Percentiles rank a stretch among this genome's conserved stretches.
phyloP scores from a whole-genome alignment of 495 filamentous ascomycete species.

The Staphylotrichum longicolle region DNA sequence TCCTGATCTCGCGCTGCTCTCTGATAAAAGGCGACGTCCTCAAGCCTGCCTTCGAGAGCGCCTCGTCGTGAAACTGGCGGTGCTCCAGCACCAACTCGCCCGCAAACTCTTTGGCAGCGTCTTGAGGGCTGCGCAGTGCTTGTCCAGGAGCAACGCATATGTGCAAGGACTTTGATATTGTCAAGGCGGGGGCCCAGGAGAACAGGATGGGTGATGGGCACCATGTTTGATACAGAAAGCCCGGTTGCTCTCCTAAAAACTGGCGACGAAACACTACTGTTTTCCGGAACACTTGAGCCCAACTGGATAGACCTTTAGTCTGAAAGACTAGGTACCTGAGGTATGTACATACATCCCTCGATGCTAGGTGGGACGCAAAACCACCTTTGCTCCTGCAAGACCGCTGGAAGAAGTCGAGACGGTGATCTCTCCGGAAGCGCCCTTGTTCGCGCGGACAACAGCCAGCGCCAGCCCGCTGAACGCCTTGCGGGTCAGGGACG shows the following conservation, averaged over 20 bases:
- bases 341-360: too few species aligned
- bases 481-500: conserved; percentile 42
- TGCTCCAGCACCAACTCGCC: background rate
- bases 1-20: conserved; percentile 7
- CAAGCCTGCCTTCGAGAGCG: conserved; percentile 11
- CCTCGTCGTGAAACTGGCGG: conserved; percentile 14
- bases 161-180: conserved; percentile 12
- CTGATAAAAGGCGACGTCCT: background rate
- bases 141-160: conserved; percentile 8
- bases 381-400: background rate
- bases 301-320: too few species aligned
- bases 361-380: background rate
- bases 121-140: too few species aligned
- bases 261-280: background rate
- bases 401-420: background rate
- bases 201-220: conserved; percentile 3
- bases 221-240: background rate
- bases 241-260: background rate
- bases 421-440: background rate
- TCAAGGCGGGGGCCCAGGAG: conserved; percentile 11
- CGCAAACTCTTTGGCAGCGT: background rate
- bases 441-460: conserved; percentile 36
- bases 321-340: background rate
- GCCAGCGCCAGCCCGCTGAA: conserved; percentile 45
- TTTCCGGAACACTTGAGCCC: background rate